These are phyloP conservation scores for Phytopythium oedochilum DNA, from an alignment of 352 stramenopile species.

Conservation along the genomic window DNA sequence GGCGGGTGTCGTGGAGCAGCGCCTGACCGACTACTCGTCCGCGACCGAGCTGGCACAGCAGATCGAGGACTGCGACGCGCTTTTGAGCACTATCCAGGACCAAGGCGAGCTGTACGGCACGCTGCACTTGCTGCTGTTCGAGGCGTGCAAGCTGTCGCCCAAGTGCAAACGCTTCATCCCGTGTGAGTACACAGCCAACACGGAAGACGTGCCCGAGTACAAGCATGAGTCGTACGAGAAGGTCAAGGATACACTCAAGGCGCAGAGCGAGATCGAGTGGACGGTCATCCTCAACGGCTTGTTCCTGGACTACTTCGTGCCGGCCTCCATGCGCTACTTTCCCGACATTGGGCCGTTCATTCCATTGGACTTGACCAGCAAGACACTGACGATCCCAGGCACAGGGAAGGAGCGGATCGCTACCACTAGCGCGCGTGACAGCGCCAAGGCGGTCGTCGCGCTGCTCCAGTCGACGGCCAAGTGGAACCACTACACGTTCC, in stretches of 20 bases:
- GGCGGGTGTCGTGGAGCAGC: slow-evolving; percentile 21
- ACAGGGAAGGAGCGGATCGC: slow-evolving; percentile 22
- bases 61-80: slow-evolving; percentile 24
- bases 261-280: slow-evolving; percentile 31
- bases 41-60: slow-evolving; percentile 12
- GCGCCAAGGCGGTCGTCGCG: slow-evolving; percentile 11
- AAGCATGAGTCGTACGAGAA: slow-evolving; percentile 5
- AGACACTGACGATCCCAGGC: slow-evolving; percentile 28
- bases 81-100: slow-evolving; percentile 23
- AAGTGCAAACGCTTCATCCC: slow-evolving; percentile 49
- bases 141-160: slow-evolving; percentile 24
- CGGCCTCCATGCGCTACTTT: slow-evolving; percentile 21
- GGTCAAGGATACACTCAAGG: slow-evolving; percentile 13
- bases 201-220: slow-evolving; percentile 18
- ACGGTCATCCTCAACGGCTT: slow-evolving; percentile 23
- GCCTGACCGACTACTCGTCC: slow-evolving; percentile 26
- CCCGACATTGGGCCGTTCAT: slow-evolving; percentile 9
- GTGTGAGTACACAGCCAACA: slow-evolving; percentile 27
- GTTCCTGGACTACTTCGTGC: slow-evolving; percentile 28
- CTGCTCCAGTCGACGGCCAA: slow-evolving; percentile 18
- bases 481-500: slow-evolving; percentile 24
- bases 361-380: slow-evolving; percentile 16
- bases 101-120: slow-evolving; percentile 7
- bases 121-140: slow-evolving; percentile 17
- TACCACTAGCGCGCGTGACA: slow-evolving; percentile 21